Conservation (phyloP, 2,329 filamentous ascomycete genomes). For the Madurella mycetomatis region DNA sequence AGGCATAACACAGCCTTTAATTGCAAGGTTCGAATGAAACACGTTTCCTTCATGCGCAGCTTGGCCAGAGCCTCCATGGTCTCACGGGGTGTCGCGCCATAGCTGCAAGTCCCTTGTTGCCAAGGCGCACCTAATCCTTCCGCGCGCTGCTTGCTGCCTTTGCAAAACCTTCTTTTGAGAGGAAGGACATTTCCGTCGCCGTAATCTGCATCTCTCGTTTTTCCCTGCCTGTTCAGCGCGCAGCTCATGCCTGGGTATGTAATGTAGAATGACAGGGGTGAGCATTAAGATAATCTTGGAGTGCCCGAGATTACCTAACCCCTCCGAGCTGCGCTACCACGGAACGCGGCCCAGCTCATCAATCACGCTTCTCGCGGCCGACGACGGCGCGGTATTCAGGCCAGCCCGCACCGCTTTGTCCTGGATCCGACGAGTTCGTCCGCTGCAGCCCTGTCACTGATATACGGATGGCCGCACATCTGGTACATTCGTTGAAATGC, state of each 20-base stretch:
- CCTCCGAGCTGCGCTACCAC: slow-evolving; percentile 17
- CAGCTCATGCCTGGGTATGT: neutral
- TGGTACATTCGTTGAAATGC: neutral
- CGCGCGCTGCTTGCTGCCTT: neutral
- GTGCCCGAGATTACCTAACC: slow-evolving; percentile 25
- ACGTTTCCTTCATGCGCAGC: slow-evolving; percentile 44
- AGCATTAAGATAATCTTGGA: slow-evolving; percentile 34
- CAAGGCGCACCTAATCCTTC: slow-evolving; percentile 11
- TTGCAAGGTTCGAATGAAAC: slow-evolving; percentile 44
- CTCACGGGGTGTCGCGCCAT: slow-evolving; percentile 4
- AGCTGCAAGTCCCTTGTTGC: slow-evolving; percentile 13
- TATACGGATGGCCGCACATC: slow-evolving; percentile 13
- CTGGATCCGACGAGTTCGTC: slow-evolving; percentile 3
- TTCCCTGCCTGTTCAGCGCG: neutral
- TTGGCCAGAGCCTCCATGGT: slow-evolving; percentile 27
- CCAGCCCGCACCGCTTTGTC: slow-evolving; percentile 1
- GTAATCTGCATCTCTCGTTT: no score
- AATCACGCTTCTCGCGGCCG: slow-evolving; percentile 5
- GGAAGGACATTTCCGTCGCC: no score
- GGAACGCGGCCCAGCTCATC: slow-evolving; percentile 5
- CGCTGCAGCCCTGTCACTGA: slow-evolving; percentile 4
- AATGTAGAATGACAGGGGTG: slow-evolving; percentile 4
- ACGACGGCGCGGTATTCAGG: slow-evolving; percentile 6
- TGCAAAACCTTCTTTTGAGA: neutral
- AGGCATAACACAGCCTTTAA: slow-evolving; percentile 47